Evolutionary conservation across 1,284 basidiomycete species (phyloP).

Genomic region (Tylopilus sp.): DNA sequence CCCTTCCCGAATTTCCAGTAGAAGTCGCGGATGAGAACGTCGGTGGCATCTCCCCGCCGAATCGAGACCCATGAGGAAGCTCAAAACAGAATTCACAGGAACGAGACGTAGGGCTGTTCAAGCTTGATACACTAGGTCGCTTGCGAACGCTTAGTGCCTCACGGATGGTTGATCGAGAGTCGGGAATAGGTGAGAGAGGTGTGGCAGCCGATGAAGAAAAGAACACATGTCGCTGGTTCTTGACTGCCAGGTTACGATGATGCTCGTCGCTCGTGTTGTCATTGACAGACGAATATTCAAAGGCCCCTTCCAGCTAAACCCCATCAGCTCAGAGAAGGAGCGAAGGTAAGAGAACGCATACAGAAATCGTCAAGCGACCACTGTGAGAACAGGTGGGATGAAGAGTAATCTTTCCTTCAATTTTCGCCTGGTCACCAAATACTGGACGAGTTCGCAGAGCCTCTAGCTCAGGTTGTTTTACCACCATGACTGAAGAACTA

Average conservation of each 20-base stretch:
- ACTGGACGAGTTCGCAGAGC: conserved; percentile 47
- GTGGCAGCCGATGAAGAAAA: conserved; percentile 48
- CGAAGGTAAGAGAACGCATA: conserved; percentile 31
- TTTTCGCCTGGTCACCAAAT: conserved; percentile 55
- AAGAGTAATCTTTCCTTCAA: conserved; percentile 56
- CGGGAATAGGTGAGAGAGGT: conserved; percentile 41
- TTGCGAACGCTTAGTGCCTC: conserved; percentile 46
- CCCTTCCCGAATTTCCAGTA: conserved; percentile 27
- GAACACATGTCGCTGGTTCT: conserved; percentile 52
- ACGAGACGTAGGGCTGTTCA: conserved; percentile 36
- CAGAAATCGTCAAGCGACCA: conserved; percentile 57
- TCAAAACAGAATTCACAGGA: conserved; percentile 57
- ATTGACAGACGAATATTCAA: conserved; percentile 45
- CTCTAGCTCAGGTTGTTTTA: conserved; percentile 36
- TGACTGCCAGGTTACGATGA: conserved; percentile 21
- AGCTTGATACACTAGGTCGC: conserved; percentile 40
- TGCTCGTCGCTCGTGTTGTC: conserved; percentile 27
- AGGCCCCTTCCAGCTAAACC: conserved; percentile 57
- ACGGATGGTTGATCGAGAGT: conserved; percentile 48
- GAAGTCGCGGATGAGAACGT: conserved; percentile 43
- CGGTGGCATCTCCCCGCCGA: conserved; percentile 58
- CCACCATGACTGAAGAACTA: conserved; percentile 53
- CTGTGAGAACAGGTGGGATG: conserved; percentile 47
- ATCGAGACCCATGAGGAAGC: conserved; percentile 46
- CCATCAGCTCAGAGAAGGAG: conserved; percentile 2